Evolutionary conservation across 768 basidiomycete genomes (phyloP).

Genomic region (Collybiopsis luxurians): DNA sequence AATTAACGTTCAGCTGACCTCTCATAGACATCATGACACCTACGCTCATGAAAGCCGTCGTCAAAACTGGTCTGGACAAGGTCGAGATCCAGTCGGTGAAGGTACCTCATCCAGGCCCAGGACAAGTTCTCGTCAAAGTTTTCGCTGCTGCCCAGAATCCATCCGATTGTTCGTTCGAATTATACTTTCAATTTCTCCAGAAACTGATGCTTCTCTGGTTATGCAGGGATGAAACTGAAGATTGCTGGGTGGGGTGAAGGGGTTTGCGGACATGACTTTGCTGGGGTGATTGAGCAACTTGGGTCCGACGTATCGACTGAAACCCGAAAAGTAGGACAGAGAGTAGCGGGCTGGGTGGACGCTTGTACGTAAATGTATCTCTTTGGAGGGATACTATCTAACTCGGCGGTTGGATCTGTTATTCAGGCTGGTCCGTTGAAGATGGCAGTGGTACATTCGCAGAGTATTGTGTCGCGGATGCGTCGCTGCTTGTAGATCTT

Average conservation of each 20-base stretch:
- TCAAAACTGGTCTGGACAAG: slow-evolving; percentile 1
- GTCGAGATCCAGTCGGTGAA: slow-evolving; percentile 5
- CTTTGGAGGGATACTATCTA: background rate
- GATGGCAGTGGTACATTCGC: slow-evolving; percentile 11
- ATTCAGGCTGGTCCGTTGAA: background rate
- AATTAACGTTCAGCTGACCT: no score
- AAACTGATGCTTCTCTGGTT: background rate
- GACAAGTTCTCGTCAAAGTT: slow-evolving; percentile 13
- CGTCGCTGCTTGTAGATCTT: slow-evolving; percentile 12
- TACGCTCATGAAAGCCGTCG: slow-evolving; percentile 10
- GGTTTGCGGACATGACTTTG: slow-evolving; percentile 10
- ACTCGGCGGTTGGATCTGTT: background rate
- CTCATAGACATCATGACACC: background rate
- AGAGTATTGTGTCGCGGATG: slow-evolving; percentile 18
- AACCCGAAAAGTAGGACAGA: slow-evolving; percentile 5
- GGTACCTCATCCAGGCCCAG: slow-evolving; percentile 7
- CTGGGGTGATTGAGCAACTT: slow-evolving; percentile 8
- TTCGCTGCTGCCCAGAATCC: slow-evolving; percentile 14
- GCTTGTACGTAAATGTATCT: slow-evolving; percentile 1
- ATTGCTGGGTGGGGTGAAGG: background rate
- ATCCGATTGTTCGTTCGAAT: slow-evolving; percentile 9
- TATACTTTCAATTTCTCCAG: background rate
- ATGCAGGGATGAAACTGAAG: slow-evolving; percentile 4
- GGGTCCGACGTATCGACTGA: slow-evolving; percentile 8
- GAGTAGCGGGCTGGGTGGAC: slow-evolving; percentile 8